Percentiles rank a stretch among this genome's conserved stretches.
These are phyloP conservation scores for Cucurbita pepo DNA, from an alignment of 306 rosid species.

Conservation along the genomic window DNA sequence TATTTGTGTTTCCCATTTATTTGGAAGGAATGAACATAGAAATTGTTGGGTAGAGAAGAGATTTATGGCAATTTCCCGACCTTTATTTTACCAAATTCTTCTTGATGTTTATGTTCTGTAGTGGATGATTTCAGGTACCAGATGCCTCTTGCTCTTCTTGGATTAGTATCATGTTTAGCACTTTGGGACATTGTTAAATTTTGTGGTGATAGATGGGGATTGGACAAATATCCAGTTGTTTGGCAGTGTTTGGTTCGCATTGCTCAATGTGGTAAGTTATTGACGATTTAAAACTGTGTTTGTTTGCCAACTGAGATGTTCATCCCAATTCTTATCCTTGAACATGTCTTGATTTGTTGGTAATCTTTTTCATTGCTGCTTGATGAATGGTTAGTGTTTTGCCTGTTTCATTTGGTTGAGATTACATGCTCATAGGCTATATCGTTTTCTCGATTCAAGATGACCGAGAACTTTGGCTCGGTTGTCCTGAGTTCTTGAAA, in stretches of 20 bases:
- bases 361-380: not conserved
- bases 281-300: not conserved
- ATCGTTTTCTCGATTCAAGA: not conserved
- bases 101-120: not conserved
- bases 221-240: slow-evolving; percentile 44
- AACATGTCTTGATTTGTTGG: not conserved
- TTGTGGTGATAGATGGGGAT: slow-evolving; percentile 45
- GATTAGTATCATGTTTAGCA: slow-evolving; percentile 63
- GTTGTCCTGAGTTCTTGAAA: not conserved
- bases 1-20: not conserved
- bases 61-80: not conserved
- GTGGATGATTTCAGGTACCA: slow-evolving; percentile 46
- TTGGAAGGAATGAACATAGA: not conserved
- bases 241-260: slow-evolving; percentile 47
- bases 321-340: not conserved
- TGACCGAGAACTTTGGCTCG: not conserved
- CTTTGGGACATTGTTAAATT: slow-evolving; percentile 73
- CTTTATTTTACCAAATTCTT: not conserved
- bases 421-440: not conserved
- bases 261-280: slow-evolving; percentile 62
- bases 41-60: not conserved
- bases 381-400: not conserved
- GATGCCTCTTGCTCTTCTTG: slow-evolving; percentile 79
- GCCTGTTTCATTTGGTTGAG: not conserved
- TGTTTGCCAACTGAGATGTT: not conserved